Conservation (phyloP, 352 stramenopile species). For the Phytopythium chamaehyphon region DNA sequence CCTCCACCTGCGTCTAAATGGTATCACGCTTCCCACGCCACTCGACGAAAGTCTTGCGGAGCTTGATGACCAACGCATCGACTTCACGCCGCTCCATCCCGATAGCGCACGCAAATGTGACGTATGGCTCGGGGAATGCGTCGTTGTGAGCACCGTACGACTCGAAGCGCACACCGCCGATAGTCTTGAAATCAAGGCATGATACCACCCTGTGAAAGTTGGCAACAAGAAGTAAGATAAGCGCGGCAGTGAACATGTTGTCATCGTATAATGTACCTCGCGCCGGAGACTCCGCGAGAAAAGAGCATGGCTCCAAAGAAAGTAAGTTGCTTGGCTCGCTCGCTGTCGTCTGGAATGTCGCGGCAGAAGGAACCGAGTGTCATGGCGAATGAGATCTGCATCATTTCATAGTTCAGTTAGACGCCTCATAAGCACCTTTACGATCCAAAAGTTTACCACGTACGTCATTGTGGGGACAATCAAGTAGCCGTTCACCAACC, state of each 20-base stretch:
- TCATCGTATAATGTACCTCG: slow-evolving; percentile 33
- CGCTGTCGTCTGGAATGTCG: slow-evolving; percentile 15
- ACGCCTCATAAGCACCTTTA: too few species aligned
- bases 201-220: slow-evolving; percentile 78
- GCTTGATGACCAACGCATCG: slow-evolving; percentile 87
- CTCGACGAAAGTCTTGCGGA: slow-evolving; percentile 91
- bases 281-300: slow-evolving; percentile 94
- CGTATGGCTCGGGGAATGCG: slow-evolving; percentile 89
- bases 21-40: slow-evolving; percentile 48
- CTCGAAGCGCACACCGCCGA: slow-evolving; percentile 87
- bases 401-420: neutral
- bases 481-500: slow-evolving; percentile 90
- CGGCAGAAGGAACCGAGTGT: slow-evolving; percentile 81
- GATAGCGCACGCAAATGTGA: slow-evolving; percentile 96
- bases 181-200: slow-evolving; percentile 77
- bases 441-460: neutral
- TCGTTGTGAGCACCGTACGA: slow-evolving; percentile 93
- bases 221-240: slow-evolving; percentile 4
- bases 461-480: slow-evolving; percentile 89
- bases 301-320: slow-evolving; percentile 99
- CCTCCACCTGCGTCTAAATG: too few species aligned
- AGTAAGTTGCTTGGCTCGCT: slow-evolving; percentile 46
- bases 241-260: neutral
- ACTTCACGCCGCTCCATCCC: slow-evolving; percentile 92
- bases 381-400: slow-evolving; percentile 84